Base-by-base conservation (phyloP, 2,329 filamentous ascomycete genomes). In the Escovopsis sp. region DNA sequence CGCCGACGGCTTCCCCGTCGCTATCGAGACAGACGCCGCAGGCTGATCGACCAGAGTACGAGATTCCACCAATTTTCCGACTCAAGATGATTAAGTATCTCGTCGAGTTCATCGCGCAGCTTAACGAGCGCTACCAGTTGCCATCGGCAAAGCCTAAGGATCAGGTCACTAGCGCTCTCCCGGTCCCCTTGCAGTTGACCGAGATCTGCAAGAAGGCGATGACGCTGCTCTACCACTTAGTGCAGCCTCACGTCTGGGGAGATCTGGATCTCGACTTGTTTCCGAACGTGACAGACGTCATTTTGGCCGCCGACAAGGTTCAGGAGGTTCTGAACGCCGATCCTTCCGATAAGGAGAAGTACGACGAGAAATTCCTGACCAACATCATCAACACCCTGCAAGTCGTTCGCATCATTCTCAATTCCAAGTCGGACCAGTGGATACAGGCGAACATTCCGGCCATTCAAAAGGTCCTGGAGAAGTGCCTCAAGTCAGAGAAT, bases 331-430 rank as follows among this genome's bases (percentile, higher is more conserved):
- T 80, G 25, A 62, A 65, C n/a, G 66, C 66, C 12, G 73, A 77
- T 38, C 66, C 70, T 5, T 54, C 61, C 0, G 72, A 78, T 41
- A 75, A 76, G 37, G 79, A 85, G 34, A 82, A 83, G 48, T 71
- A 69, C n/a, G 79, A 87, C 42, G 81, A 87, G 28, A 86, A 85
- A 54, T 86, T 87, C 49, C 70, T 81, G 29, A 92, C 83, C 1
- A 78, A 79, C 42, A 88, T 94, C 57, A 76, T 98, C 59, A 98
- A 98, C 53, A 86, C 87, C 2, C 68, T 98, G 12, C 87, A 96
- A 53, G 82, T 96, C 28, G 67, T 98, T 40, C 82, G 88, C 33
- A 81, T 94, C 39, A 76, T 98, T 33, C 66, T 96, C 39, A 85
- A 90, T 47, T 77, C 79, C 42, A 92, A 94, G 56, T 66, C 82